A percentile compares a stretch with the other conserved stretches of the same genome.
Conservation (phyloP, 2,329 filamentous ascomycete species). For the Colletotrichum liriopes region DNA sequence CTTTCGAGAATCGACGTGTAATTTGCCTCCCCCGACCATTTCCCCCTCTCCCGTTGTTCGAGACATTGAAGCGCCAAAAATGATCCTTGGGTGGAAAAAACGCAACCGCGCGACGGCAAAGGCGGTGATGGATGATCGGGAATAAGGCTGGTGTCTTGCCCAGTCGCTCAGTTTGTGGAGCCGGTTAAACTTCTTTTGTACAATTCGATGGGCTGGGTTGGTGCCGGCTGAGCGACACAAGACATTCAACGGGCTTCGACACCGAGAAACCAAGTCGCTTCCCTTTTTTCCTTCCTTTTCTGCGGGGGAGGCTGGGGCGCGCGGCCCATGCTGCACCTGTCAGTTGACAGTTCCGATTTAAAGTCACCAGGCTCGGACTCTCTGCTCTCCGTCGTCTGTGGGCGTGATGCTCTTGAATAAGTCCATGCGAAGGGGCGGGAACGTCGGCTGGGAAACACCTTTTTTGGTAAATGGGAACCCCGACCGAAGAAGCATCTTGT, state of each 20-base stretch:
- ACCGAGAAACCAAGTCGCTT: neutral
- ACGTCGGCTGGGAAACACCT: slow-evolving; percentile 4
- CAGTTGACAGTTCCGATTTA: slow-evolving; percentile 13
- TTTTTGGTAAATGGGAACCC: slow-evolving; percentile 1
- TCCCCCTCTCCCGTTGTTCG: neutral
- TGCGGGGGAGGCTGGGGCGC: slow-evolving; percentile 13
- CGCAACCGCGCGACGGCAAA: slow-evolving; percentile 2
- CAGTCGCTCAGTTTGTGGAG: neutral
- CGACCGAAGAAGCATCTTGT: neutral
- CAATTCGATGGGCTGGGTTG: neutral
- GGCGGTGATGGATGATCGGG: slow-evolving; percentile 10
- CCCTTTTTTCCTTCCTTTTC: neutral
- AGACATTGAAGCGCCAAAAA: slow-evolving; percentile 3
- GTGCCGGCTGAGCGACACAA: slow-evolving; percentile 14
- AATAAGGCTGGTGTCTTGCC: slow-evolving; percentile 25
- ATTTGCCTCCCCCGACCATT: neutral
- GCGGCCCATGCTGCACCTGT: slow-evolving; percentile 17
- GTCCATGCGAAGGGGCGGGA: slow-evolving; percentile 6
- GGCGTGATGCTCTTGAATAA: neutral
- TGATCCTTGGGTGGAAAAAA: neutral
- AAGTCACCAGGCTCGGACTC: slow-evolving; percentile 12
- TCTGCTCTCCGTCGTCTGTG: slow-evolving; percentile 6
- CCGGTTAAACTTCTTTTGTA: neutral
- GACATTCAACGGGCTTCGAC: slow-evolving; percentile 5
- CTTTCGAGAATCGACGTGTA: neutral